Base-by-base conservation (phyloP, 2,329 filamentous ascomycete species). In the Ophiostoma sp. region DNA sequence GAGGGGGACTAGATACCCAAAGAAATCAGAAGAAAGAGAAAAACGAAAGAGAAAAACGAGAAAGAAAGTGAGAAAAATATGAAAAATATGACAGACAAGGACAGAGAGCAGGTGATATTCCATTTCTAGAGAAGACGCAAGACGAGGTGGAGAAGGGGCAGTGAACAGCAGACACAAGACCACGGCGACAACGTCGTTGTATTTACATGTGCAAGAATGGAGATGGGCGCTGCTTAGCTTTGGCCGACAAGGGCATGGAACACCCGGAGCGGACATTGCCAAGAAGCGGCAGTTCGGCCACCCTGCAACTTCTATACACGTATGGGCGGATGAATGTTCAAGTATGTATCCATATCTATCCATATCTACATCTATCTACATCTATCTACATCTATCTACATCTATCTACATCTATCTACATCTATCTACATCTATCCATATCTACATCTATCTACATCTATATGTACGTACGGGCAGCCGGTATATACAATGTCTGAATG, bases 161-260 rank as follows among this genome's bases (percentile, higher is more conserved):
- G 49, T 27, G 49, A 27, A 27, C 7, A 5, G 49, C 8, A 6
- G 9, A 18, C n/a, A 55, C 49, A 55, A 55, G 27, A 55, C n/a
- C 9, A 9, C 49, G 49, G 6, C 49, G 27, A 27, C 49, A 55
- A 55, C 18, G 49, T 27, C 12, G 49, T 36, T 55, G 49, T 55
- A 55, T 27, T 55, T 55, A n/a, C 49, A 55, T 55, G 49, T 55
- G 49, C 49, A 27, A 27, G 49, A 27, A 55, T 55, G 49, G 49
- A 55, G n/a, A 55, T 55, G 49, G 4, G 49, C n/a, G 49, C 7
- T 55, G 49, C 49, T 55, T 55, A 9, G 49, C 49, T 27, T 27
- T 36, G 49, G 9, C 49, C 49, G 49, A 55, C 49, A 55, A 18
- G 49, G 18, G 27, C 49, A 55, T 55, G 49, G 49, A 36, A 55